Evolutionary conservation across 768 basidiomycete species (phyloP).

Genomic region (Lactifluus subvellereus): DNA sequence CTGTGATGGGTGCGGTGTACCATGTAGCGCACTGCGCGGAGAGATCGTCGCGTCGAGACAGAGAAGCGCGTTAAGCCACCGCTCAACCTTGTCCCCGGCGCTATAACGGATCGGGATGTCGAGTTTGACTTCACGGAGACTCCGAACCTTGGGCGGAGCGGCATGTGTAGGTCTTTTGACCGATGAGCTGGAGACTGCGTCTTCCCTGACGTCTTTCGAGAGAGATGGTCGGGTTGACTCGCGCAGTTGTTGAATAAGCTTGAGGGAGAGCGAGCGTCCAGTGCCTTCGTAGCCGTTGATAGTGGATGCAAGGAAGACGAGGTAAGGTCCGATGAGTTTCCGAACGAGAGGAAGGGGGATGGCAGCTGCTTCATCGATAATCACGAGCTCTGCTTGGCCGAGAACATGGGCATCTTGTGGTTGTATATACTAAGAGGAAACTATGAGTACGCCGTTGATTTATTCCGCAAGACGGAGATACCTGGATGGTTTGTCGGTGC

Average conservation of each 20-base stretch:
- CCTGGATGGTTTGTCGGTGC: slow-evolving; percentile 96
- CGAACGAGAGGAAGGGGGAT: slow-evolving; percentile 95
- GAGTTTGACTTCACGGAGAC: slow-evolving; percentile 88
- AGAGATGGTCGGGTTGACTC: slow-evolving; percentile 82
- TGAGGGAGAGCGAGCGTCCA: slow-evolving; percentile 95
- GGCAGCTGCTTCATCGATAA: slow-evolving; percentile 98
- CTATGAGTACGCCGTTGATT: background rate
- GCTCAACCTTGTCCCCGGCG: slow-evolving; percentile 82
- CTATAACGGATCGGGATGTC: slow-evolving; percentile 93
- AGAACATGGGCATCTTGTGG: slow-evolving; percentile 97
- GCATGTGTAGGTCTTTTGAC: slow-evolving; percentile 49
- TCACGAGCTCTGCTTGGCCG: slow-evolving; percentile 93
- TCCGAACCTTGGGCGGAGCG: slow-evolving; percentile 61
- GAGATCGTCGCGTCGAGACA: slow-evolving; percentile 83
- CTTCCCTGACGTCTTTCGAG: slow-evolving; percentile 51
- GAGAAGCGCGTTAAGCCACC: slow-evolving; percentile 85
- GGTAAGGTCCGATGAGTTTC: slow-evolving; percentile 91
- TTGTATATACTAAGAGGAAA: slow-evolving; percentile 78
- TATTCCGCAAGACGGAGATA: slow-evolving; percentile 32
- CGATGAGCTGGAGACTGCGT: slow-evolving; percentile 39
- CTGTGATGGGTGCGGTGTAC: slow-evolving; percentile 90
- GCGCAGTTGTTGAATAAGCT: slow-evolving; percentile 93
- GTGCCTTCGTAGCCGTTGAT: slow-evolving; percentile 99
- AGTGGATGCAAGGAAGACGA: slow-evolving; percentile 98
- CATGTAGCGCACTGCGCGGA: slow-evolving; percentile 49